Evolutionary conservation across 2,329 filamentous ascomycete genomes (phyloP).

Genomic region (Drechslerella coelobrocha): DNA sequence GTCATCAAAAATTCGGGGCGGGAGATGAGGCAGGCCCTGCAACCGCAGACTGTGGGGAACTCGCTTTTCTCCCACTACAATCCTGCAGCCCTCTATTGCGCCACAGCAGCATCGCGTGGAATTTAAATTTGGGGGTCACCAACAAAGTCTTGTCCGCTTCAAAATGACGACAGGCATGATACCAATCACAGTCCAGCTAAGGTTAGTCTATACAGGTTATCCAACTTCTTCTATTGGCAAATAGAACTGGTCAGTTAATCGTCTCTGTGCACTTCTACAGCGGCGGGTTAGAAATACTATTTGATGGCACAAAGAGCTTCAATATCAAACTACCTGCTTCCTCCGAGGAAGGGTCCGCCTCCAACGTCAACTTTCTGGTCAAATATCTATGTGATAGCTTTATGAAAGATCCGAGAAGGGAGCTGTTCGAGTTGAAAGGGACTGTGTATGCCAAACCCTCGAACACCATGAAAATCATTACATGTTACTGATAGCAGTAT

Average conservation of each 20-base stretch:
- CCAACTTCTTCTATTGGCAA: conserved; percentile 53
- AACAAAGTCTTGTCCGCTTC: too few relatives aligned
- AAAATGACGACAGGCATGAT: conserved; percentile 29
- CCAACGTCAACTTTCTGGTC: conserved; percentile 78
- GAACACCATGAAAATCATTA: not conserved
- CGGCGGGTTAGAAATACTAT: conserved; percentile 92
- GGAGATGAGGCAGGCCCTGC: conserved; percentile 26
- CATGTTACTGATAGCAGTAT: conserved; percentile 2
- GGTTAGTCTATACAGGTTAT: conserved; percentile 59
- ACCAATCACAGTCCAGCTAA: conserved; percentile 55
- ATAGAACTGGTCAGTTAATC: conserved; percentile 13
- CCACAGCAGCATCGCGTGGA: too few relatives aligned
- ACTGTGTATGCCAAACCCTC: conserved; percentile 73
- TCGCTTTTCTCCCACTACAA: too few relatives aligned
- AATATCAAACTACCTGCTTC: conserved; percentile 71
- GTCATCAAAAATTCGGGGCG: conserved; percentile 46
- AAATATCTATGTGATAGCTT: conserved; percentile 77
- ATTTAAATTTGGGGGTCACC: too few relatives aligned
- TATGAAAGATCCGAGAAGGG: conserved; percentile 84
- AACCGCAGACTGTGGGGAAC: conserved; percentile 19
- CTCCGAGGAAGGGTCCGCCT: conserved; percentile 63
- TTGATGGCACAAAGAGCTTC: conserved; percentile 80
- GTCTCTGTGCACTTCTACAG: conserved; percentile 60
- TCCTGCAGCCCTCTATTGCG: too few relatives aligned
- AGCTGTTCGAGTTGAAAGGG: conserved; percentile 85